Evolutionary conservation across 495 filamentous ascomycete species (phyloP), one percentile per base, ranked within the genome.

Genomic region (Apodospora peruviana): DNA sequence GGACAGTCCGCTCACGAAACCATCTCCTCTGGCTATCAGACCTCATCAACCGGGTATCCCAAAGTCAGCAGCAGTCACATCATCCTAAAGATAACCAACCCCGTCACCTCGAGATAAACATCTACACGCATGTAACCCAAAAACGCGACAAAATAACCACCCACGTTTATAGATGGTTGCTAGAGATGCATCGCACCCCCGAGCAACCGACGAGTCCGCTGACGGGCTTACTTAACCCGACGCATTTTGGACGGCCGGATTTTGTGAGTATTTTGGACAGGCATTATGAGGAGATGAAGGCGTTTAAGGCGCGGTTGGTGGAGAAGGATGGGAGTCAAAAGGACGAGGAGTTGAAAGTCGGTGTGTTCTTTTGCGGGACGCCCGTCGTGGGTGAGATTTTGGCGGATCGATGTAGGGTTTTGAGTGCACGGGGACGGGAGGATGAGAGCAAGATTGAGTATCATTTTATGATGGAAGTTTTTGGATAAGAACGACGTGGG

Each of bases 191-290:
- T 48, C 59, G 67, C 21, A 71, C 67, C n/a, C 39, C 51, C 10
- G 58, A 43, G 17, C 56, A 60, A 40, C 60, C 66, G 27, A 52
- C 53, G 41, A 66, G 62, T 16, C 58, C 68, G 35, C 46, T 69
- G 4, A 71, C 68, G 2, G 64, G 66, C 4, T 55, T 71, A 23
- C 49, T 67, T 16, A 67, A 68, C 40, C 53, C 57, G n/a, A 68
- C 68, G 23, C 64, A 64, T 21, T 69, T 69, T 56, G 85, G 77
- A 25, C 70, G 74, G 41, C 68, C 73, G 48, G 78, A 84, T 53
- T 85, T 76, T 17, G 76, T 64, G 36, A 77, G 75, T 53, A 71
- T 72, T 58, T 67, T 78, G 55, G 34, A 68, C 55, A 55, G 74
- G 53, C 66, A 66, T 12, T 47, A 43, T 34, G 50, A 49, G 37